Evolutionary conservation across 345 rosid genomes (phyloP), one percentile per base, ranked within the genome.

Genomic region (Cardamine occulta): DNA sequence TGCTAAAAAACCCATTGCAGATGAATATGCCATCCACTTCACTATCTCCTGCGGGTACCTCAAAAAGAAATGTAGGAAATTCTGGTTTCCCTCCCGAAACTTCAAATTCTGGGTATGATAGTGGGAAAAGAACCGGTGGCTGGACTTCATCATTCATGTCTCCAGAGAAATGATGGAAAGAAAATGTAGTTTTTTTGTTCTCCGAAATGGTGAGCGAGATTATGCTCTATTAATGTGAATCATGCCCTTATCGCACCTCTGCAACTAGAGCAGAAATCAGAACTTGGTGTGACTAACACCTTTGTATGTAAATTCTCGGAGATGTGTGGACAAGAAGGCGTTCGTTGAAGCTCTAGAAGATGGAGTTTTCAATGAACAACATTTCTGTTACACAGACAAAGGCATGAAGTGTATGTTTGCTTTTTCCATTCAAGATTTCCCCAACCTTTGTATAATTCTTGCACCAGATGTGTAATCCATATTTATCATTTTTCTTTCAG

Each of bases 101-200:
- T 72, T 80, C 87, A 34, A 86, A 81, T 73, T 68, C 87, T 66
- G 84, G 87, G 54, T 86, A 82, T 24, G 96, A 80, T 23, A 79
- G 64, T 66, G 78, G 83, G 59, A 85, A 79, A 34, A 86, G 81
- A 84, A 77, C 87, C 15, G 89, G 90, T 55, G 85, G 93, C 73
- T 89, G 95, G 96, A 89, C 86, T 75, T 85, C 91, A 28, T 85
- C 98, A 53, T 84, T 88, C 81, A 93, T 85, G 79, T 88, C 87
- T 72, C 87, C 91, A 40, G 83, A 85, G 73, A 86, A 87, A 88
- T 84, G 73, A 72, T 51, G 69, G 56, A 65, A 76, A 19, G 26
- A 45, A 45, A 55, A 31, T 23, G 59, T 59, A 60, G 62, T 19
- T 4, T 54, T 13, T 21, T 1, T 13, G 1, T 1, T 47, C 23